These are phyloP conservation scores for Gentiana dahurica DNA, from an alignment of 257 asterid species.

Conservation along the genomic window DNA sequence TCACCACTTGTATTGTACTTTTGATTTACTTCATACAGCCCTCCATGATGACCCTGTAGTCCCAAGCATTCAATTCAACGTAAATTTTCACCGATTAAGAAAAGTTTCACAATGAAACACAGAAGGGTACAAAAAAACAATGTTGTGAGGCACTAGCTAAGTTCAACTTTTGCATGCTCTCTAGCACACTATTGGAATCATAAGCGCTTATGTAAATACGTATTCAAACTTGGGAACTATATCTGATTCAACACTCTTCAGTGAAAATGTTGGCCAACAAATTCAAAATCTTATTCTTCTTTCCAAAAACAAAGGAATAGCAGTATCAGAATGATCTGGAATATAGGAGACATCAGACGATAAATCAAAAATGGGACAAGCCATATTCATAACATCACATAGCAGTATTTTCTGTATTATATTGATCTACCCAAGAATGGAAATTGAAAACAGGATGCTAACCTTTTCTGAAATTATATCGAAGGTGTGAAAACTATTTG, in stretches of 20 bases:
- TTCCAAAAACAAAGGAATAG: too few relatives aligned
- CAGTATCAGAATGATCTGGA: background rate
- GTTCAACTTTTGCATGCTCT: too few relatives aligned
- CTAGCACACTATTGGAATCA: too few relatives aligned
- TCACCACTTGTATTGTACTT: conserved; percentile 18
- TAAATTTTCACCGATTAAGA: background rate
- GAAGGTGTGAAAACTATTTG: conserved; percentile 38
- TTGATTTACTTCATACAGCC: conserved; percentile 28
- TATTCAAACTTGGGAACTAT: too few relatives aligned
- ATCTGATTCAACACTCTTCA: too few relatives aligned
- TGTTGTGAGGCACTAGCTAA: too few relatives aligned
- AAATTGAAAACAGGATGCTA: conserved; percentile 9
- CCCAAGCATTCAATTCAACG: conserved; percentile 3
- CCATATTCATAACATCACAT: background rate
- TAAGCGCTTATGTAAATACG: too few relatives aligned
- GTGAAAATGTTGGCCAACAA: too few relatives aligned
- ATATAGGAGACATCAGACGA: conserved; percentile 1
- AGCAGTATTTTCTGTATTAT: background rate
- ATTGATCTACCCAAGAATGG: background rate
- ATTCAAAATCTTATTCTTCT: too few relatives aligned
- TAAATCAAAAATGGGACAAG: background rate
- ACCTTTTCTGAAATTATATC: conserved; percentile 58
- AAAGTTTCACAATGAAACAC: too few relatives aligned
- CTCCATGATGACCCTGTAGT: conserved; percentile 38
- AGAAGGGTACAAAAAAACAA: too few relatives aligned